These are phyloP conservation scores for Clavispora phyllophila DNA, from an alignment of 805 yeast genomes.

Conservation along the genomic window DNA sequence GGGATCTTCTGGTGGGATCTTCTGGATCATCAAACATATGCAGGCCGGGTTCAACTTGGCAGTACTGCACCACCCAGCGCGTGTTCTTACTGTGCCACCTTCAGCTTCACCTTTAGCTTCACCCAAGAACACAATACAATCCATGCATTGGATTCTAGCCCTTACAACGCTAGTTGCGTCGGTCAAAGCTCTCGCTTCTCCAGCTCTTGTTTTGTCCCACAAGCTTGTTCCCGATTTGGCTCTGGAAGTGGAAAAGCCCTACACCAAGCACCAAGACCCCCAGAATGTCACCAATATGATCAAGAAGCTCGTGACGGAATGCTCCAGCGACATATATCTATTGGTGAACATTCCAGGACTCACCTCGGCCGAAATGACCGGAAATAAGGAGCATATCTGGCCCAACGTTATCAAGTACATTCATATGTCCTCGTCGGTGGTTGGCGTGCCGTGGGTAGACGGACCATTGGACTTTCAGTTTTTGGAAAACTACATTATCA, in stretches of 20 bases:
- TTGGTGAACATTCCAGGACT: constrained; percentile 39
- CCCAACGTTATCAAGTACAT: constrained; percentile 47
- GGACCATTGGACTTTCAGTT: constrained; percentile 38
- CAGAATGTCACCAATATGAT: constrained; percentile 28
- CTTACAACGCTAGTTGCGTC: not conserved
- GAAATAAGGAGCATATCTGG: constrained; percentile 35
- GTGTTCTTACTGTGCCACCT: too few species aligned
- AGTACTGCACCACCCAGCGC: too few species aligned
- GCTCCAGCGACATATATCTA: constrained; percentile 36
- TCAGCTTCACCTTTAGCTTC: too few species aligned
- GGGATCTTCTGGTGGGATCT: too few species aligned
- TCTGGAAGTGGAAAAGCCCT: constrained; percentile 17
- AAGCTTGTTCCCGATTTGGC: constrained; percentile 29
- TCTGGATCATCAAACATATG: too few species aligned
- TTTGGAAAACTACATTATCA: constrained; percentile 37
- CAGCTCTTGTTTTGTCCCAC: constrained; percentile 37
- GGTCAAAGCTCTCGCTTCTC: constrained; percentile 16
- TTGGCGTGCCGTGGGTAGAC: constrained; percentile 51
- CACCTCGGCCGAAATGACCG: constrained; percentile 23
- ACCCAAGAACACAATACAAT: not conserved
- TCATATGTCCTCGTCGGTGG: constrained; percentile 53
- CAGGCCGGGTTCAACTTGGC: too few species aligned
- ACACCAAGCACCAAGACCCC: constrained; percentile 17
- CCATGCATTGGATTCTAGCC: not conserved
- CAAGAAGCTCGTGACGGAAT: constrained; percentile 32